phyloP scores from a whole-genome alignment of 495 filamentous ascomycete species.

The Articulospora tetracladia region DNA sequence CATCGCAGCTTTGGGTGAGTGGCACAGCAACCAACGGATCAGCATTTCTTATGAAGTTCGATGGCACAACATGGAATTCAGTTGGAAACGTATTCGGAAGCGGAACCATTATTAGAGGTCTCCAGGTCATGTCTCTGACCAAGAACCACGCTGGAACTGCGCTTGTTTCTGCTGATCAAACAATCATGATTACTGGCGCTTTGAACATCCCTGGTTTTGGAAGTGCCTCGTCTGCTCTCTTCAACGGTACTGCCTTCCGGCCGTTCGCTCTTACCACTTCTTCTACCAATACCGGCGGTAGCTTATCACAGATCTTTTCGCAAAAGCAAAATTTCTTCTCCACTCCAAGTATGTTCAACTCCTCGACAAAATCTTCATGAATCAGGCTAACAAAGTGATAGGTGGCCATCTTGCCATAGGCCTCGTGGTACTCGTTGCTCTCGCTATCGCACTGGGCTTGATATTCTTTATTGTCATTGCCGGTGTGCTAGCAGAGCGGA shows the following conservation, averaged over 20 bases:
- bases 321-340: constrained; percentile 66
- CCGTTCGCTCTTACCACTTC: constrained; percentile 73
- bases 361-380: constrained; percentile 8
- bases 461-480: constrained; percentile 84
- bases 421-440: constrained; percentile 86
- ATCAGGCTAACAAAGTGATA: constrained; percentile 27
- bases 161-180: constrained; percentile 60
- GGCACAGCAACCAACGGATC: constrained; percentile 64
- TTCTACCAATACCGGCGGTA: constrained; percentile 54
- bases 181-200: constrained; percentile 78
- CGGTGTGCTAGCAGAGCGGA: constrained; percentile 78
- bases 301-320: constrained; percentile 74
- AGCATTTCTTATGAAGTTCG: constrained; percentile 74
- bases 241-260: constrained; percentile 69
- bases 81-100: constrained; percentile 53
- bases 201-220: constrained; percentile 74
- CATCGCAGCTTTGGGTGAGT: constrained; percentile 73
- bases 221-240: constrained; percentile 81
- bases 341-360: constrained; percentile 11
- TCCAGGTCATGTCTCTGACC: constrained; percentile 74
- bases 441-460: constrained; percentile 81
- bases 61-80: constrained; percentile 48
- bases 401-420: constrained; percentile 68
- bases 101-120: constrained; percentile 65
- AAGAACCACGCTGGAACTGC: constrained; percentile 59